These are phyloP conservation scores for Pseudonitzschia delicatissima DNA, from an alignment of 108 stramenopile genomes.

Conservation along the genomic window DNA sequence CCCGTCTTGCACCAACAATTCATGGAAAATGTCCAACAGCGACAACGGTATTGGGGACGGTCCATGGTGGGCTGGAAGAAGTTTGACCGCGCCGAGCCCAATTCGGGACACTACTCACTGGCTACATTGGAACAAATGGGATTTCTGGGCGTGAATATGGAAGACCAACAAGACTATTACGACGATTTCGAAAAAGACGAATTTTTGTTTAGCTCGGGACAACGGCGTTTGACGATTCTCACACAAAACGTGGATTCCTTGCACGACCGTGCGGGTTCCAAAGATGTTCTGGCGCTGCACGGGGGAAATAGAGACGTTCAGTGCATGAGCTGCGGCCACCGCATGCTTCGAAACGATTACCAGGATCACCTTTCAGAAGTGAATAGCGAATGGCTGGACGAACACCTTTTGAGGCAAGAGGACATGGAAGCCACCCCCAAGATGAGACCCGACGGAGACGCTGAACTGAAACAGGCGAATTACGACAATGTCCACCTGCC, in stretches of 20 bases:
- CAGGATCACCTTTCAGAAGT: constrained; percentile 60
- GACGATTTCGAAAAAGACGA: constrained; percentile 16
- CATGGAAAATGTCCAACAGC: constrained; percentile 48
- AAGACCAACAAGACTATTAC: constrained; percentile 42
- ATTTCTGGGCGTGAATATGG: constrained; percentile 54
- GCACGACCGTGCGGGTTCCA: constrained; percentile 82
- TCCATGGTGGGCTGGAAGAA: constrained; percentile 83
- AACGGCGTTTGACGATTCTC: constrained; percentile 55
- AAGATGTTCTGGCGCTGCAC: constrained; percentile 88
- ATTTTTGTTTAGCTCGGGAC: constrained; percentile 10
- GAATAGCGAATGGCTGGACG: constrained; percentile 75
- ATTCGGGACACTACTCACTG: constrained; percentile 84
- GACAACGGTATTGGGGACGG: constrained; percentile 96
- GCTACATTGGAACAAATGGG: constrained; percentile 76
- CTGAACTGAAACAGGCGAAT: constrained; percentile 47
- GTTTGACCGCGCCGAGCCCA: constrained; percentile 76
- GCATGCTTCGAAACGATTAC: constrained; percentile 62
- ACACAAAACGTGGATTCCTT: constrained; percentile 98
- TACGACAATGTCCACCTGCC: constrained; percentile 75
- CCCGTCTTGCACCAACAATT: constrained; percentile 97
- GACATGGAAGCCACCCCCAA: constrained; percentile 1
- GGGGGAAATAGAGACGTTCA: constrained; percentile 73
- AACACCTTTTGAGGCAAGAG: constrained; percentile 25
- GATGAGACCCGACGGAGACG: constrained; percentile 96
- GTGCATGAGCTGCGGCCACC: constrained; percentile 88